phyloP scores from a whole-genome alignment of 768 basidiomycete species.

The Gelatoporia subvermispora region DNA sequence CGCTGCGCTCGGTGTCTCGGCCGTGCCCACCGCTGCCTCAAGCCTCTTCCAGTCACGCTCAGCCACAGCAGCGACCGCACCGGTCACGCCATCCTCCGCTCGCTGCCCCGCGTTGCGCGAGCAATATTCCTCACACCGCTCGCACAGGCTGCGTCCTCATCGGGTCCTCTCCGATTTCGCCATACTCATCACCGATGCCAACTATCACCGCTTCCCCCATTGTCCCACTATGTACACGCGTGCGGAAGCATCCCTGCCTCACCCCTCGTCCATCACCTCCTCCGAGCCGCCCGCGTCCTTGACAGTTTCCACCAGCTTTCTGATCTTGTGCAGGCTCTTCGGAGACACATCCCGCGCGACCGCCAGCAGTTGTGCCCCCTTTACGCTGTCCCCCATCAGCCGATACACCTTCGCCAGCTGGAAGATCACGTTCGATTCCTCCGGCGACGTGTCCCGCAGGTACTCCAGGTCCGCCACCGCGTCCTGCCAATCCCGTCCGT shows the following conservation, averaged over 20 bases:
- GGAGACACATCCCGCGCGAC: constrained; percentile 92
- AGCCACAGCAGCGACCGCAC: neutral
- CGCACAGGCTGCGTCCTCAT: too few species aligned
- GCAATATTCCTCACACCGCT: too few species aligned
- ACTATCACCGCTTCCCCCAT: constrained; percentile 4
- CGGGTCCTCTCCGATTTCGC: too few species aligned
- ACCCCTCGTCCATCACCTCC: constrained; percentile 73
- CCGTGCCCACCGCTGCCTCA: neutral
- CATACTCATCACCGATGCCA: constrained; percentile 7
- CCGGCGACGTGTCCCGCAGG: constrained; percentile 78
- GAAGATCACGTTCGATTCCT: constrained; percentile 96
- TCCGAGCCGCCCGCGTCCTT: constrained; percentile 54
- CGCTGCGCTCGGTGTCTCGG: neutral
- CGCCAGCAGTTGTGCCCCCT: constrained; percentile 82
- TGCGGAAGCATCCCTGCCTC: constrained; percentile 21
- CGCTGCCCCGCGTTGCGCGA: neutral
- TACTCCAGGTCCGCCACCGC: constrained; percentile 79
- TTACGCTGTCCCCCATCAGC: constrained; percentile 68
- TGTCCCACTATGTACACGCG: constrained; percentile 5
- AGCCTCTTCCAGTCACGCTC: too few species aligned
- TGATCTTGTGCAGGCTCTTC: constrained; percentile 80
- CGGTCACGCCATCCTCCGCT: neutral
- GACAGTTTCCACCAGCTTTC: constrained; percentile 67
- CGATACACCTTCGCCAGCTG: constrained; percentile 92
- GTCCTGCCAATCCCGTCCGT: constrained; percentile 42